Evolutionary conservation across 106 monocot genomes (phyloP).

Genomic region (Platanthera guangdongensis): DNA sequence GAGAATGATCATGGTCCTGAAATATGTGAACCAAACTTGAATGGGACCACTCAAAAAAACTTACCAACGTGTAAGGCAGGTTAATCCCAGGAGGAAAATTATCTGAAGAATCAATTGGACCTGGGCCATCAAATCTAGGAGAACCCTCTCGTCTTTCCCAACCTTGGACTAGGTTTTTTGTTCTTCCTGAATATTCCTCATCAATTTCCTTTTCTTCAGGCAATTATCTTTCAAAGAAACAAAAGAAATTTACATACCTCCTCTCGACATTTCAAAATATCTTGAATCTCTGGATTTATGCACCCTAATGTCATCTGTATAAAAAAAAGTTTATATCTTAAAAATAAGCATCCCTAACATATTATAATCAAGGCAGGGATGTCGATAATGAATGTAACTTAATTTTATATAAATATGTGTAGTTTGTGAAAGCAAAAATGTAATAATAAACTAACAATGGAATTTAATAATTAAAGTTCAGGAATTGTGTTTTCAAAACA

Average conservation of each 20-base stretch:
- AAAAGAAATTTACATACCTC: constrained; percentile 5
- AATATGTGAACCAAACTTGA: neutral
- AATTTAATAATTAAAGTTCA: too few relatives aligned
- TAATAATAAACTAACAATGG: too few relatives aligned
- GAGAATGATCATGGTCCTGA: too few relatives aligned
- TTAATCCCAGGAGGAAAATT: neutral
- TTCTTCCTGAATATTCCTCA: constrained; percentile 3
- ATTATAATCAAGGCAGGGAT: neutral
- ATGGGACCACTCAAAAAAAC: neutral
- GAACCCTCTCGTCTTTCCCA: constrained; percentile 7
- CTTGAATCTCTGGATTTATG: constrained; percentile 13
- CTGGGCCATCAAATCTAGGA: neutral
- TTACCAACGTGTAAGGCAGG: constrained; percentile 1
- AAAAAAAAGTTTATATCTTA: neutral
- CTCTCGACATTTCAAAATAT: constrained; percentile 6
- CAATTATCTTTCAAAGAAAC: neutral
- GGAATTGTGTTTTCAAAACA: too few relatives aligned
- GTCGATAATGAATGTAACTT: too few relatives aligned
- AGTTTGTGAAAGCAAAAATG: too few relatives aligned
- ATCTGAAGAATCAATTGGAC: neutral
- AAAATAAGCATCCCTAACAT: neutral
- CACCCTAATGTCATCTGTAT: constrained; percentile 3
- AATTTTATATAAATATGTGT: too few relatives aligned
- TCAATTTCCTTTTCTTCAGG: neutral
- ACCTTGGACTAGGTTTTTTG: constrained; percentile 3